Evolutionary conservation across 2,329 filamentous ascomycete species (phyloP).

Genomic region (Pezicula neosporulosa): DNA sequence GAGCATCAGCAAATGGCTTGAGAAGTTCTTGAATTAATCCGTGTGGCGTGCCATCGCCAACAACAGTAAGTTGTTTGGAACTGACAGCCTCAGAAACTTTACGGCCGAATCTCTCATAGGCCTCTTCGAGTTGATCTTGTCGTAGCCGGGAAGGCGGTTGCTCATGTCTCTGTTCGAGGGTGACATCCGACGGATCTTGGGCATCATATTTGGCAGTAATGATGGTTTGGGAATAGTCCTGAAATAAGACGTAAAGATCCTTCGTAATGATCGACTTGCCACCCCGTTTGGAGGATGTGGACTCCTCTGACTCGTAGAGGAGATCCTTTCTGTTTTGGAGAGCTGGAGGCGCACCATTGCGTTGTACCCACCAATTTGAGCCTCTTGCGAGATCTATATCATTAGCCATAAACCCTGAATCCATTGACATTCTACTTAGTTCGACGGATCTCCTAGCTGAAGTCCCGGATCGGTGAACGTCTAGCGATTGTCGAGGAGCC

Average conservation of each 20-base stretch:
- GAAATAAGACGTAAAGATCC: conserved; percentile 82
- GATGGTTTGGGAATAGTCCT: conserved; percentile 94
- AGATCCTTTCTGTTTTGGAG: conserved; percentile 83
- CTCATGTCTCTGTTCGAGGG: conserved; percentile 83
- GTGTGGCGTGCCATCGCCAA: conserved; percentile 81
- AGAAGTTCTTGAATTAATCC: conserved; percentile 78
- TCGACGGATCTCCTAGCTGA: conserved; percentile 60
- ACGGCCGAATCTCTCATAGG: conserved; percentile 78
- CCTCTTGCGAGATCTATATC: conserved; percentile 76
- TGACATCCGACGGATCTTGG: conserved; percentile 67
- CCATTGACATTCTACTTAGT: conserved; percentile 66
- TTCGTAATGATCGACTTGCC: conserved; percentile 72
- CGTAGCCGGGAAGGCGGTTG: conserved; percentile 75
- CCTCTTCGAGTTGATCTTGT: conserved; percentile 89
- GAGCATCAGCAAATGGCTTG: conserved; percentile 66
- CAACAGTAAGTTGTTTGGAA: conserved; percentile 71
- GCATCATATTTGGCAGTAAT: conserved; percentile 78
- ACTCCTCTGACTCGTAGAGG: conserved; percentile 78
- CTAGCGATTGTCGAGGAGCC: conserved; percentile 58
- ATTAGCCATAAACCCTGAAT: conserved; percentile 81
- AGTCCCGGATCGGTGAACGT: conserved; percentile 52
- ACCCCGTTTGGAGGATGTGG: conserved; percentile 63
- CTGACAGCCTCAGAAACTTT: conserved; percentile 68
- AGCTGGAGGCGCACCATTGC: conserved; percentile 73
- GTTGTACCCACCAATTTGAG: conserved; percentile 84